Base-by-base conservation (phyloP, 495 filamentous ascomycete species). In the Niebla homalea region DNA sequence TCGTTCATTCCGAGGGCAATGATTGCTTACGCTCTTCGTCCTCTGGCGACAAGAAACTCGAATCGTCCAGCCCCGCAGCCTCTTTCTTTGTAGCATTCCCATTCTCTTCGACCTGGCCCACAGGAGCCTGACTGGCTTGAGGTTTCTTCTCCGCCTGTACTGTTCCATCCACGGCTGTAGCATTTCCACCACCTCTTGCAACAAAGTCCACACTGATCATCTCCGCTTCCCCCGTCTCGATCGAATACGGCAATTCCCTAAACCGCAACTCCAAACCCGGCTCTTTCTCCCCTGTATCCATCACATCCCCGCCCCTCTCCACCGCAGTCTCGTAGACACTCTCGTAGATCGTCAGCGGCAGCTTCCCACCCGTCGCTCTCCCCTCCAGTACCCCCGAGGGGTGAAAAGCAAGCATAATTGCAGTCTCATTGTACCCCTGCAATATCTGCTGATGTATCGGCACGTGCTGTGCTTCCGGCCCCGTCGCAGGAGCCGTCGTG, bases 131-230 rank as follows among this genome's bases (percentile, higher is more conserved):
- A n/a, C 46, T 51, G 11, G 49, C 51, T 25, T 60, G 46, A 3
- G 35, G 50, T 25, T 61, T 62, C 36, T 20, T 36, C 19, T 52
- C 50, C 12, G 48, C 48, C 49, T 55, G 54, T 18, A 45, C 46
- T 6, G 62, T 57, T 2, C 57, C 52, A 36, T 77, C 70, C 2
- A 77, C 69, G 10, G 78, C 77, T 14, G 80, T 76, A 15, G 90
- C 92, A 57, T 86, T 89, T 1, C 81, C 84, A 22, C 81, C 86
- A 21, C 82, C 83, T 43, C 82, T 77, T 1, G 89, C 89, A 25
- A 98, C 84, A 51, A 86, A 90, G 57, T 97, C 86, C 57, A 98
- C 81, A 36, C 81, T 80, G 57, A 99, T 96, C 89, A 97, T 96
- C 69, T 99, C 93, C 7, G 92, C 85, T 64, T 97, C 88, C 15